A percentile compares a stretch with the other conserved stretches of the same genome.
These are phyloP conservation scores for Pilobolus umbonatus DNA, from an alignment of 192 early-diverging fungal genomes.

Conservation along the genomic window DNA sequence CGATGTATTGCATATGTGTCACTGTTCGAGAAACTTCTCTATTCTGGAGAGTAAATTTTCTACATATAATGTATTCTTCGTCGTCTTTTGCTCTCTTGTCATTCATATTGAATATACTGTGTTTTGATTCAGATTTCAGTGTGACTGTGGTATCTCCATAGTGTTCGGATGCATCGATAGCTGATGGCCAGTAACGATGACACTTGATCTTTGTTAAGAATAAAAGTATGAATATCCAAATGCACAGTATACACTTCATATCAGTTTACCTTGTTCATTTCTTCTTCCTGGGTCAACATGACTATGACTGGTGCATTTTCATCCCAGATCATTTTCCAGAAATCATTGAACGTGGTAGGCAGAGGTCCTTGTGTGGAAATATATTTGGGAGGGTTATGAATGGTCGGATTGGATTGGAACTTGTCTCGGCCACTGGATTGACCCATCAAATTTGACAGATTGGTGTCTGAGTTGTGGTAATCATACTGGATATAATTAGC, in stretches of 20 bases:
- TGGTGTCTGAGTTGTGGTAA: conserved; percentile 56
- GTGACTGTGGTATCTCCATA: conserved; percentile 48
- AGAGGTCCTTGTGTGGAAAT: conserved; percentile 69
- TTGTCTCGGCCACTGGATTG: conserved; percentile 3
- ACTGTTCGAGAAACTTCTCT: conserved; percentile 32
- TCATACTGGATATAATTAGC: conserved; percentile 52
- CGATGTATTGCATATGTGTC: conserved; percentile 78
- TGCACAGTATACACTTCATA: not conserved
- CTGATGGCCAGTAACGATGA: conserved; percentile 84
- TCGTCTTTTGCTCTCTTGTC: conserved; percentile 1
- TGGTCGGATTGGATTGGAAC: not conserved
- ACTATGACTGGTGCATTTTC: conserved; percentile 75
- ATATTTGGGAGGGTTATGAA: conserved; percentile 18
- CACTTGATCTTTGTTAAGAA: conserved; percentile 54
- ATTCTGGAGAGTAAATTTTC: conserved; percentile 31
- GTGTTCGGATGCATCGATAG: conserved; percentile 25
- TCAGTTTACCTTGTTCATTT: conserved; percentile 63
- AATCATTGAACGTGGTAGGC: conserved; percentile 74
- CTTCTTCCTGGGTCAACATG: conserved; percentile 89
- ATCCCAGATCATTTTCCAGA: conserved; percentile 96
- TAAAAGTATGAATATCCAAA: conserved; percentile 6
- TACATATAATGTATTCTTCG: conserved; percentile 48
- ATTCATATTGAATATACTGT: conserved; percentile 11
- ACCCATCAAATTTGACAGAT: conserved; percentile 11
- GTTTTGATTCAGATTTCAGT: conserved; percentile 51